Conservation (phyloP, 23 red algal species). For the Pyropia haitanensis region DNA sequence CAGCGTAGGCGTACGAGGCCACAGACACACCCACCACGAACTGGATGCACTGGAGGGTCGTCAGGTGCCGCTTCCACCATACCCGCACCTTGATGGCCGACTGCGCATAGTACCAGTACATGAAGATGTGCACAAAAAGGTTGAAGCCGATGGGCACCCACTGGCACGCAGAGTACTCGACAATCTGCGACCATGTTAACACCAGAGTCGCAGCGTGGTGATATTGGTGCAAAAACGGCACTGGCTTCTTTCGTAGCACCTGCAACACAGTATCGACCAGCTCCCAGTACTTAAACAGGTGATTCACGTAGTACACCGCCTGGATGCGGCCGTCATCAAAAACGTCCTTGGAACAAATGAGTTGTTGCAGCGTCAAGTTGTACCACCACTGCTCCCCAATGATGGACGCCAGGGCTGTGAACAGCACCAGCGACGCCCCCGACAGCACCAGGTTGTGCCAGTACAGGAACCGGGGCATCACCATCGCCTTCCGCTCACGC, state of each 20-base stretch:
- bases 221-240: slow-evolving; percentile 88
- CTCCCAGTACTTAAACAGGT: slow-evolving; percentile 95
- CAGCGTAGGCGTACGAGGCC: slow-evolving; percentile 68
- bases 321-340: slow-evolving; percentile 87
- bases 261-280: slow-evolving; percentile 90
- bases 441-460: slow-evolving; percentile 78
- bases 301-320: slow-evolving; percentile 95
- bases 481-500: slow-evolving; percentile 44
- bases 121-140: slow-evolving; percentile 89
- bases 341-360: slow-evolving; percentile 61
- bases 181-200: slow-evolving; percentile 82
- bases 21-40: slow-evolving; percentile 81
- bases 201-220: slow-evolving; percentile 95
- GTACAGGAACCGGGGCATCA: slow-evolving; percentile 64
- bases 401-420: slow-evolving; percentile 52
- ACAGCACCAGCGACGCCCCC: slow-evolving; percentile 50
- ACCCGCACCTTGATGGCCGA: slow-evolving; percentile 57
- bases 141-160: slow-evolving; percentile 97
- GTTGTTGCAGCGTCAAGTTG: slow-evolving; percentile 43
- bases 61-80: slow-evolving; percentile 97
- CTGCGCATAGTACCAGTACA: slow-evolving; percentile 99
- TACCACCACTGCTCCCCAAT: slow-evolving; percentile 13
- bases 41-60: slow-evolving; percentile 80
- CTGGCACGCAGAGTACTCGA: slow-evolving; percentile 86
- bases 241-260: slow-evolving; percentile 69